Evolutionary conservation across 2,329 filamentous ascomycete species (phyloP), one percentile per base, ranked within the genome.

Genomic region (Neofusicoccum kwambonambiense): DNA sequence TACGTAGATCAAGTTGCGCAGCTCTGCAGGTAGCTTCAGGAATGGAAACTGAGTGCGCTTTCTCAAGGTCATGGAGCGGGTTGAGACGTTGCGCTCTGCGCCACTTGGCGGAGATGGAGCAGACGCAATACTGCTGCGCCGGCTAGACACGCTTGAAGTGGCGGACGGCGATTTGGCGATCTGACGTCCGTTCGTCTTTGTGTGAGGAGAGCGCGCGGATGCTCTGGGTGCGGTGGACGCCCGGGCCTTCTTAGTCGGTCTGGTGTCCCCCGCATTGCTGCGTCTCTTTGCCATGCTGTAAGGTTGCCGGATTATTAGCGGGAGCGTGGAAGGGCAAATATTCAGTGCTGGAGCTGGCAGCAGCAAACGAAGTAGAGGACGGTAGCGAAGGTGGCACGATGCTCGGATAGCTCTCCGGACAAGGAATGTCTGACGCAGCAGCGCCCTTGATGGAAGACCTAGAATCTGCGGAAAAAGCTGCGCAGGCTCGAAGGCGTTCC

Each of bases 1-100:
- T 4, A 35, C 49, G 63, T 67, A 67, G 31, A 67, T 22, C 31
- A 62, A 15, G 42, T 65, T 61, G 31, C 65, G 65, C 22, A 67
- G 15, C 42, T 67, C 65, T 22, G 63, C 62, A 12, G 62, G 62
- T 12, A 67, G 52, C 31, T 31, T 15, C 8, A 65, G 63, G 37
- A 67, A 65, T 4, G 54, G 49, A 45, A 65, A 67, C 9, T 47
- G 22, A 2, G 54, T 49, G 39, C 62, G 65, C 49, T 22, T 58
- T n/a, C n/a, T 51, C 37, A 54, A 17, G 15, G 62, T 58, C 17
- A 42, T 62, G 44, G 62, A 50, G 6, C 62, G 62, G 13, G 62
- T 64, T 22, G 52, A 11, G 31, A 64, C 42, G 34, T 39, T 64
- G 27, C 50, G 61, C 1, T 11, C 13, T 5, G 27, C 22, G 41